phyloP scores from a whole-genome alignment of 2,329 filamentous ascomycete genomes.

The Ilyonectria sp. region DNA sequence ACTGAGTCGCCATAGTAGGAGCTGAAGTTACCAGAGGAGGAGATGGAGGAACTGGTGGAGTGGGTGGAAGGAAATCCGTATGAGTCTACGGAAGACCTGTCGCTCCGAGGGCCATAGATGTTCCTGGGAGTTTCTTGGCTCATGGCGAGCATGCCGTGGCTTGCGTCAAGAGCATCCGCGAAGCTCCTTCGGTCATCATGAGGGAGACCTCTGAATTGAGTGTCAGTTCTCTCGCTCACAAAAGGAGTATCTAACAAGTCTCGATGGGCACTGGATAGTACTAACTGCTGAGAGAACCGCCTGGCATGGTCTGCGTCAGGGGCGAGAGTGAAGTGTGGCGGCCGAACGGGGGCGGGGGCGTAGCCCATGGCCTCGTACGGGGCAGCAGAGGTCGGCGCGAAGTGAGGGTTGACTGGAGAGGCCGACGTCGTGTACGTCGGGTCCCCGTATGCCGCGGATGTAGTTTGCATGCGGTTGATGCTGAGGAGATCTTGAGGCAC shows the following conservation, averaged over 20 bases:
- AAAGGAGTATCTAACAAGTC: background rate
- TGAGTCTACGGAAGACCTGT: slow-evolving; percentile 83
- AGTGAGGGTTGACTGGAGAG: slow-evolving; percentile 76
- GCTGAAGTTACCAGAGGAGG: slow-evolving; percentile 84
- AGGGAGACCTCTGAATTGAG: slow-evolving; percentile 55
- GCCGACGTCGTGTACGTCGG: slow-evolving; percentile 77
- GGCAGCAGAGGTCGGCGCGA: slow-evolving; percentile 74
- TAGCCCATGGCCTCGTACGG: slow-evolving; percentile 86
- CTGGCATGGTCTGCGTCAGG: slow-evolving; percentile 70
- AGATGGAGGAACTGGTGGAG: slow-evolving; percentile 91
- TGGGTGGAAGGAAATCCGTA: slow-evolving; percentile 92
- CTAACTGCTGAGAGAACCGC: slow-evolving; percentile 89
- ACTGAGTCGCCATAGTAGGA: slow-evolving; percentile 90
- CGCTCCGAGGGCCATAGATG: slow-evolving; percentile 82
- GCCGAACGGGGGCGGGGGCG: slow-evolving; percentile 74
- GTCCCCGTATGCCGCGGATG: slow-evolving; percentile 79
- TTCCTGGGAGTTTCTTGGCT: slow-evolving; percentile 95
- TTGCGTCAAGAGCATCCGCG: slow-evolving; percentile 91
- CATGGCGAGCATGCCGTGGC: slow-evolving; percentile 94
- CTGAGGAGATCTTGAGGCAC: slow-evolving; percentile 82
- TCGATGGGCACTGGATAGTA: slow-evolving; percentile 55
- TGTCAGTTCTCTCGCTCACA: slow-evolving; percentile 2
- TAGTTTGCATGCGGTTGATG: slow-evolving; percentile 75
- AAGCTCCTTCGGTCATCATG: slow-evolving; percentile 77
- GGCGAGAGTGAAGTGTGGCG: slow-evolving; percentile 68